Percentiles rank a stretch among this genome's conserved stretches.
Evolutionary conservation across 495 filamentous ascomycete genomes (phyloP).

Genomic region (Aspergillus sparsus): DNA sequence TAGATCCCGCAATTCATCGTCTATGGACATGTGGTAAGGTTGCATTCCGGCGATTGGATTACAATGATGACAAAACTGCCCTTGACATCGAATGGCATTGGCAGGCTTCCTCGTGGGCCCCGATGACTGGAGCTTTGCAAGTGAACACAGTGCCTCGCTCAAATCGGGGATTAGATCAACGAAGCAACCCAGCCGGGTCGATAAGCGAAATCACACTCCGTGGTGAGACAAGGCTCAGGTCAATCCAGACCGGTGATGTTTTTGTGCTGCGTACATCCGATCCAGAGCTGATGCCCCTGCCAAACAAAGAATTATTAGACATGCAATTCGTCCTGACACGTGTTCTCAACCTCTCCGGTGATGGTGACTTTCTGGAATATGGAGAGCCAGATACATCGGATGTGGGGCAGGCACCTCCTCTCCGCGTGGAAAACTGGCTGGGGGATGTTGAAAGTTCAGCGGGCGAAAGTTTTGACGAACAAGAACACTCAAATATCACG

Average conservation of each 20-base stretch:
- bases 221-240: neutral
- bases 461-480: neutral
- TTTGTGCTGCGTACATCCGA: neutral
- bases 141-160: no score
- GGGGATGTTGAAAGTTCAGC: neutral
- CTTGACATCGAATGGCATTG: no score
- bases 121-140: no score
- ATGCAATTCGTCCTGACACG: neutral
- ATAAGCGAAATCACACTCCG: no score
- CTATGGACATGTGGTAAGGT: no score
- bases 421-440: neutral
- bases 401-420: neutral
- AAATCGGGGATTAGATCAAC: no score
- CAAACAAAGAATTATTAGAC: constrained; percentile 1
- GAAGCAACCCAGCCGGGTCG: no score
- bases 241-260: neutral
- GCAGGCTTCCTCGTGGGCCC: no score
- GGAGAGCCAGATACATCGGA: neutral
- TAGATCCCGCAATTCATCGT: no score
- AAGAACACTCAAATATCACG: neutral
- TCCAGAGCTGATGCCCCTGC: neutral
- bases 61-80: no score
- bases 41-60: no score
- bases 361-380: neutral
- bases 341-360: neutral